These are phyloP conservation scores for Penicillium simplicissimum DNA, from an alignment of 495 filamentous ascomycete species.

Conservation along the genomic window DNA sequence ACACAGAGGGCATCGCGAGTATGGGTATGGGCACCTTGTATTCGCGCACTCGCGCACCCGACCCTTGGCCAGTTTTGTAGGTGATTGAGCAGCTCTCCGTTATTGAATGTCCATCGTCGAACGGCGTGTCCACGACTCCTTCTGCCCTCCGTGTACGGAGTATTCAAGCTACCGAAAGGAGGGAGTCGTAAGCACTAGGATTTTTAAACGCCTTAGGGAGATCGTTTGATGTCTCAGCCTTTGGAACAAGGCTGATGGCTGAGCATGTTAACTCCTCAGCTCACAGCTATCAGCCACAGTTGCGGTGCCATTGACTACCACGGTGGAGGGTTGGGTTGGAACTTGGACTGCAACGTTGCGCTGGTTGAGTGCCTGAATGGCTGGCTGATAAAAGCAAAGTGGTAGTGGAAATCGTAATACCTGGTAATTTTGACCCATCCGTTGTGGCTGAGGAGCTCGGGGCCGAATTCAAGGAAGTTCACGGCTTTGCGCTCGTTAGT, in stretches of 20 bases:
- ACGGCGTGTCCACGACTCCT: neutral
- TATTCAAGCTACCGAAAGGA: neutral
- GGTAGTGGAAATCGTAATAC: neutral
- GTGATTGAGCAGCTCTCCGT: neutral
- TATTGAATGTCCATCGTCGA: neutral
- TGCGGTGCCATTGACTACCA: neutral
- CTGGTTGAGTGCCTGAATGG: neutral
- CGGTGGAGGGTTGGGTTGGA: neutral
- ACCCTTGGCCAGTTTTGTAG: constrained; percentile 39
- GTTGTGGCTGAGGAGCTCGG: neutral
- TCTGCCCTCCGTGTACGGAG: neutral
- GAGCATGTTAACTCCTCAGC: neutral
- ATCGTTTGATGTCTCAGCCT: neutral
- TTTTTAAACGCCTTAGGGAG: neutral
- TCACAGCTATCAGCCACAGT: neutral
- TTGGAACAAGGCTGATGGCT: neutral
- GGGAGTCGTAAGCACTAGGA: constrained; percentile 1
- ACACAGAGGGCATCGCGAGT: constrained; percentile 24
- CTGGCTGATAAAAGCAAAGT: neutral
- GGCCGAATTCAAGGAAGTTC: neutral
- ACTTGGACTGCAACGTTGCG: neutral
- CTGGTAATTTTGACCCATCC: neutral
- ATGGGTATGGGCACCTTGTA: constrained; percentile 29
- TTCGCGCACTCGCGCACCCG: constrained; percentile 19
- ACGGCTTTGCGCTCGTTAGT: neutral